Base-by-base conservation (phyloP, 441 rosid genomes). In the Mallotus japonicus region DNA sequence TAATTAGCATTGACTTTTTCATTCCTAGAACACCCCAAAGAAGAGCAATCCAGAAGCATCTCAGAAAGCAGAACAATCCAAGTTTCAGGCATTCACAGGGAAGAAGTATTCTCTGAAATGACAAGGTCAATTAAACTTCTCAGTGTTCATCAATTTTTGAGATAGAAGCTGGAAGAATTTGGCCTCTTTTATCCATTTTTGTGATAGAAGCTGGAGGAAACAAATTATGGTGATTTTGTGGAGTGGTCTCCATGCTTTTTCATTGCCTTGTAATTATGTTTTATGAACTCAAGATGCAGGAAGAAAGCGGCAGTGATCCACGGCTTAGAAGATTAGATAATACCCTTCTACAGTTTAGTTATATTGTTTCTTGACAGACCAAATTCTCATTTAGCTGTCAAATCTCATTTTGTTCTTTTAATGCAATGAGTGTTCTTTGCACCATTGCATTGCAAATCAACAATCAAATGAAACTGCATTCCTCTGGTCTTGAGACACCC, bases 31-130 rank as follows among this genome's bases (percentile, higher is more conserved):
- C 72, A 76, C 77, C n/a, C 32, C 73, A 15, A 76, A 70, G 73
- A 79, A 72, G 44, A 80, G 63, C 40, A 79, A 69, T 55, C 79
- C 79, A 75, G 87, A 78, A 60, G 71, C 57, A n/a, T 51, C 74
- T 7, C 74, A 77, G 65, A 82, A 78, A 56, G 71, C 51, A 0
- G 82, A 85, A 58, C 84, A 85, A 62, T 76, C 84, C 0, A 84
- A 84, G 81, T 87, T 87, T 73, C 79, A 87, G 70, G 87, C 87
- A 40, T 87, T 84, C 76, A 79, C 84, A 2, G 88, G 93, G 80
- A 87, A 87, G 76, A 87, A 84, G 72, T 86, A 86, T 72, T 84
- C 87, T 37, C 73, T 88, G 59, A 84, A 73, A 70, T 80, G 81
- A 54, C 81, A 76, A 81, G 56, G 49, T 5, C 55, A 3, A 17